phyloP scores from a whole-genome alignment of 2,329 filamentous ascomycete genomes.

The Lachnum nothofagi region DNA sequence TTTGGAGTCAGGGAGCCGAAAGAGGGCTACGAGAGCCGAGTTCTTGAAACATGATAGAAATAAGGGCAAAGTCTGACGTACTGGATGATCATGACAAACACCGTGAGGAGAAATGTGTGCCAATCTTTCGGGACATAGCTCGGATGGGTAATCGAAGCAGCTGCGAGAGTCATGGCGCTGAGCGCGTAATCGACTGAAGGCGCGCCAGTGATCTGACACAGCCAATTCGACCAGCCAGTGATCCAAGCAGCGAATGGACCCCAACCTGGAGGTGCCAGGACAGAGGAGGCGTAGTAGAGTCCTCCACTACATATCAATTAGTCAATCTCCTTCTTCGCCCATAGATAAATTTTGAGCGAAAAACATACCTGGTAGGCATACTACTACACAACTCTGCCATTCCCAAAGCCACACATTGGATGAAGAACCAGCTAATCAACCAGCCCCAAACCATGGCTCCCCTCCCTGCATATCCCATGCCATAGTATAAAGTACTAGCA shows the following conservation, averaged over 20 bases:
- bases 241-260: conserved; percentile 65
- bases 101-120: conserved; percentile 64
- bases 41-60: too few species aligned
- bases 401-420: conserved; percentile 63
- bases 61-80: too few species aligned
- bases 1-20: too few species aligned
- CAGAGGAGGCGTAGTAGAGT: conserved; percentile 68
- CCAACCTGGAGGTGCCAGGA: conserved; percentile 61
- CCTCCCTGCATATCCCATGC: conserved; percentile 55
- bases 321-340: conserved; percentile 2
- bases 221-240: conserved; percentile 67
- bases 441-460: conserved; percentile 72
- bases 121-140: conserved; percentile 59
- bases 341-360: not conserved
- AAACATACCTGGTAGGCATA: conserved; percentile 58
- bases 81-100: conserved; percentile 65
- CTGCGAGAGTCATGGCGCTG: conserved; percentile 66
- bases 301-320: conserved; percentile 50
- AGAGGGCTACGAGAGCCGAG: too few species aligned
- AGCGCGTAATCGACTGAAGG: conserved; percentile 63
- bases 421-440: conserved; percentile 67
- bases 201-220: conserved; percentile 60
- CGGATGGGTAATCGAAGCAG: conserved; percentile 62
- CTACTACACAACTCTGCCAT: conserved; percentile 69
- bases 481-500: conserved; percentile 66